Percentiles rank a stretch among this genome's conserved stretches.
Evolutionary conservation across 2,329 filamentous ascomycete species (phyloP).

Genomic region (Ophiostoma perfectum): DNA sequence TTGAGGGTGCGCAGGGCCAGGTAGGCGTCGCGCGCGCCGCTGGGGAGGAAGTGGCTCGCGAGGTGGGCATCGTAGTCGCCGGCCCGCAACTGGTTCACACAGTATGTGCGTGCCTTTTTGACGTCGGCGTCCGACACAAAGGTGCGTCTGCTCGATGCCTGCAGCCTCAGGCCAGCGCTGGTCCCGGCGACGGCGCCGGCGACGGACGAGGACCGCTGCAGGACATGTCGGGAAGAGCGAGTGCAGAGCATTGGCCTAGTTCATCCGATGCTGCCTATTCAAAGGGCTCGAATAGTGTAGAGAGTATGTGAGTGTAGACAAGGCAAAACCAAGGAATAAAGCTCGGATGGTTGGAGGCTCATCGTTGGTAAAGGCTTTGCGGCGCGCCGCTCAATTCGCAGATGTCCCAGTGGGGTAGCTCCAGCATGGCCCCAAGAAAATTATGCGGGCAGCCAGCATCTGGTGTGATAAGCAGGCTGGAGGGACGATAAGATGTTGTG

Average conservation of each 20-base stretch:
- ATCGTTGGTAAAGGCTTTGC: not conserved
- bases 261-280: not conserved
- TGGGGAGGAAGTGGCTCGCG: constrained; percentile 77
- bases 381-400: not conserved
- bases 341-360: not conserved
- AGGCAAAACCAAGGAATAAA: not conserved
- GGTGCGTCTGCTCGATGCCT: constrained; percentile 32
- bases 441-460: not conserved
- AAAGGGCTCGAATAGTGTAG: not conserved
- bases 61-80: constrained; percentile 87
- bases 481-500: not conserved
- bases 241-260: not conserved
- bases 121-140: constrained; percentile 49
- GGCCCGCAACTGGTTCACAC: constrained; percentile 46
- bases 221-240: not conserved
- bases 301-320: not conserved
- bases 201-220: constrained; percentile 8
- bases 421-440: constrained; percentile 2
- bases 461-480: not conserved
- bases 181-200: not conserved
- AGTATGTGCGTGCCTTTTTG: constrained; percentile 50
- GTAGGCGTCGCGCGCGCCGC: constrained; percentile 71
- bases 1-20: constrained; percentile 89
- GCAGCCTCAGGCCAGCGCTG: not conserved
- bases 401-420: not conserved